Base-by-base conservation (phyloP, 345 rosid species). In the Rhodamnia rubescens region DNA sequence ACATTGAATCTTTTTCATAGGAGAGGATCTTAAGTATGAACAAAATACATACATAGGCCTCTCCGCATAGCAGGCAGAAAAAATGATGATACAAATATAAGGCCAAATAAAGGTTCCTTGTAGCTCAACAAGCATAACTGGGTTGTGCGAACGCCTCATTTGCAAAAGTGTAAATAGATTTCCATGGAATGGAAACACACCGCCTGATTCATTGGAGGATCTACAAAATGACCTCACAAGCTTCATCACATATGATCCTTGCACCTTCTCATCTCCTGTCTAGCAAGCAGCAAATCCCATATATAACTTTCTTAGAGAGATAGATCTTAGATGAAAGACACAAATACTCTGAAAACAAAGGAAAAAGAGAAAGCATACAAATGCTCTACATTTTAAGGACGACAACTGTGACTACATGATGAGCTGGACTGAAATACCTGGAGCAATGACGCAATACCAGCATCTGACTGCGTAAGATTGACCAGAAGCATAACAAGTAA, bases 141-240 rank as follows among this genome's bases (percentile, higher is more conserved):
- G 78, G 13, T 18, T 69, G 78, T 1, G 3, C 18, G 16, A 69
- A 69, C 0, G 24, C 78, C 75, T 16, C 78, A 36, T 52, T 44
- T 53, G 57, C 36, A 82, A 82, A 82, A 16, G 44, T 53, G 26
- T 55, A 82, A 82, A 82, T 53, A 55, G 54, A 55, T 52, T n/a
- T 36, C 53, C 7, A 54, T 11, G 86, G 69, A 87, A 32, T 82
- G 89, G 64, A 86, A 84, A 50, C 91, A 75, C 86, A 95, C 95
- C 95, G 54, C 83, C 47, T 83, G 84, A 84, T 86, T 97, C 97
- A 69, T 85, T 88, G 49, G 94, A 89, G 82, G 94, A 91, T 90
- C 95, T 92, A 85, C 98, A 92, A 83, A 95, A 97, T 86, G 98
- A 97, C 87, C 98, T 93, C 85, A 94, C 98, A 53, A 95, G 99